phyloP scores from a whole-genome alignment of 139 green algal species.

The Nannochloris sp. region DNA sequence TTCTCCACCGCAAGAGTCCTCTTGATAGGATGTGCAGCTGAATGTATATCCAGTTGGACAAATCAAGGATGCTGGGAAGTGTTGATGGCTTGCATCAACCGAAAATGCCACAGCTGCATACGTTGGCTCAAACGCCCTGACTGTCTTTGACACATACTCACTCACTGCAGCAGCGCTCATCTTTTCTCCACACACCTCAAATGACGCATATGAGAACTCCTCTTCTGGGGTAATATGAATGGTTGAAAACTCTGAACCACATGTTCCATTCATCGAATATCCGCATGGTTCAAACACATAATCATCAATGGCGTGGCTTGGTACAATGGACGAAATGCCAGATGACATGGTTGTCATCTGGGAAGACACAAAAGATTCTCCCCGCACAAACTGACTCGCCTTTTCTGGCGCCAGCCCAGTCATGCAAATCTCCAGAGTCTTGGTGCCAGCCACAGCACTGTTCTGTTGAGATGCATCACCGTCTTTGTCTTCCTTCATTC shows the following conservation, averaged over 20 bases:
- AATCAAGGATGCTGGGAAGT: conserved; percentile 3
- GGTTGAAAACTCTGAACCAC: conserved; percentile 69
- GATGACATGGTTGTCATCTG: conserved; percentile 45
- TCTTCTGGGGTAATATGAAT: conserved; percentile 97
- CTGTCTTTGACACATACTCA: conserved; percentile 29
- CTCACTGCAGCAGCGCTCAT: conserved; percentile 11
- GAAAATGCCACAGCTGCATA: conserved; percentile 46
- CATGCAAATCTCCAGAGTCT: conserved; percentile 95
- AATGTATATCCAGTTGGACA: conserved; percentile 32
- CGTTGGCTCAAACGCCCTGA: conserved; percentile 43
- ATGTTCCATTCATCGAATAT: conserved; percentile 94
- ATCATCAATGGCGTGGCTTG: conserved; percentile 78
- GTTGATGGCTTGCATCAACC: conserved; percentile 16
- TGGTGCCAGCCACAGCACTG: conserved; percentile 19
- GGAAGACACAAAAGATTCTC: conserved; percentile 47
- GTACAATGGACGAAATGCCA: conserved; percentile 64
- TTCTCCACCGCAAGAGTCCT: conserved; percentile 26
- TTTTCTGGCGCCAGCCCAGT: conserved; percentile 64
- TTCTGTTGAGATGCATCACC: conserved; percentile 1
- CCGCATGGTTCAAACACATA: conserved; percentile 98
- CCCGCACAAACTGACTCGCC: conserved; percentile 69
- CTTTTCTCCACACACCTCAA: conserved; percentile 76
- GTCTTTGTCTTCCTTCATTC: neutral
- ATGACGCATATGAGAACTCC: conserved; percentile 80
- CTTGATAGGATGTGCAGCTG: conserved; percentile 28